A percentile compares a stretch with the other conserved stretches of the same genome.
Evolutionary conservation across 805 yeast genomes (phyloP).

Genomic region (Zygosaccharomyces kombuchaensis): DNA sequence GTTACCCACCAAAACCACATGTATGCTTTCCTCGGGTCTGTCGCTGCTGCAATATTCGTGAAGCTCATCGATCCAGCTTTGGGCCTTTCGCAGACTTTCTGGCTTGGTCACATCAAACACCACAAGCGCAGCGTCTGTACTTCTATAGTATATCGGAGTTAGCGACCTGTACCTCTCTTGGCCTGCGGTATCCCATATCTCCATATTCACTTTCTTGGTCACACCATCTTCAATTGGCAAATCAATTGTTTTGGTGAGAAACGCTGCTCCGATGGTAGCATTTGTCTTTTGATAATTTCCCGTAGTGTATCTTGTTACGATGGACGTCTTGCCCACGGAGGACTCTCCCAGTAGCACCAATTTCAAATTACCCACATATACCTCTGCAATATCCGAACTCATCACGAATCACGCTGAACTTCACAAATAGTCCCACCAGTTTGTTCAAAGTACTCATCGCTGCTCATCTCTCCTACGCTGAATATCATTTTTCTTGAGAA

Average conservation of each 20-base stretch:
- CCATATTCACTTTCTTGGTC: slow-evolving; percentile 57
- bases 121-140: slow-evolving; percentile 74
- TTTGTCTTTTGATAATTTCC: slow-evolving; percentile 72
- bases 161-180: slow-evolving; percentile 74
- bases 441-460: neutral
- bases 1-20: slow-evolving; percentile 73
- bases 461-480: neutral
- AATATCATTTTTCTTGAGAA: neutral
- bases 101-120: slow-evolving; percentile 72
- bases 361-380: slow-evolving; percentile 36
- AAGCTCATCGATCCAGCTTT: slow-evolving; percentile 72
- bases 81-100: slow-evolving; percentile 61
- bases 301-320: slow-evolving; percentile 66
- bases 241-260: slow-evolving; percentile 62
- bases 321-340: slow-evolving; percentile 65
- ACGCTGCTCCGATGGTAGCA: slow-evolving; percentile 84
- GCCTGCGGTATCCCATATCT: slow-evolving; percentile 87
- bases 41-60: slow-evolving; percentile 35
- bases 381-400: slow-evolving; percentile 1
- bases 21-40: slow-evolving; percentile 60
- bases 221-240: slow-evolving; percentile 38
- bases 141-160: slow-evolving; percentile 81
- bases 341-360: slow-evolving; percentile 62
- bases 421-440: neutral
- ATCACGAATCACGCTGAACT: neutral